Percentiles rank a stretch among this genome's conserved stretches.
phyloP scores from a whole-genome alignment of 2,329 filamentous ascomycete genomes.

The Fusarium bulbicola region DNA sequence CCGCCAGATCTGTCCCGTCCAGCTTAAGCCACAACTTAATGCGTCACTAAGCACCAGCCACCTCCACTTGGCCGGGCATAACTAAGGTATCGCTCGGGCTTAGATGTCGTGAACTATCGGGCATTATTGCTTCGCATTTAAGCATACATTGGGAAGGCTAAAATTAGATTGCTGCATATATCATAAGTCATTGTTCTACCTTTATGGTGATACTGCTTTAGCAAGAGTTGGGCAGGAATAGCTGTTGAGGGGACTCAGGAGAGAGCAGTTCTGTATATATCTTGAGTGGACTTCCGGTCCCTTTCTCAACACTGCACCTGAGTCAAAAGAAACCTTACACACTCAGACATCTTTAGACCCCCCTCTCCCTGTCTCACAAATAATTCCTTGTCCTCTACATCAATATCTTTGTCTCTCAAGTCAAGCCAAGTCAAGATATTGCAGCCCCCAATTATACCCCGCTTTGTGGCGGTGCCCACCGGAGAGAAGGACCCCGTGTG shows the following conservation, averaged over 20 bases:
- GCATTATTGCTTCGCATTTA: background rate
- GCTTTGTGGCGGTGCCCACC: conserved; percentile 41
- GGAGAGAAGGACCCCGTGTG: conserved; percentile 21
- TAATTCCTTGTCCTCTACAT: background rate
- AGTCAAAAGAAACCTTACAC: background rate
- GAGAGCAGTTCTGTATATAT: background rate
- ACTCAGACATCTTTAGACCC: fast-evolving
- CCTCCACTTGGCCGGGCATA: conserved; percentile 29
- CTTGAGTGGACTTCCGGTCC: background rate
- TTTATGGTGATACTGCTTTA: background rate
- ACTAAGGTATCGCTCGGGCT: background rate
- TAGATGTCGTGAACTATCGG: background rate
- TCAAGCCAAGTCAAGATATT: background rate
- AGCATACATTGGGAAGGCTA: background rate
- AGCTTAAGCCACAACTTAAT: conserved; percentile 39
- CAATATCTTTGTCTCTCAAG: background rate
- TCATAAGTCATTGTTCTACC: background rate
- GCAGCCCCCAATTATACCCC: conserved; percentile 25
- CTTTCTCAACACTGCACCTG: background rate
- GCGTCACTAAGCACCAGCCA: conserved; percentile 39
- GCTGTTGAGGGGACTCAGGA: background rate
- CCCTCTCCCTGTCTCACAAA: background rate
- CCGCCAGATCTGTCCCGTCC: background rate
- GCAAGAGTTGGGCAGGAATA: background rate
- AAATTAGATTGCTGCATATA: background rate